Evolutionary conservation across 768 basidiomycete species (phyloP), one percentile per base, ranked within the genome.

Genomic region (Russula sp.): DNA sequence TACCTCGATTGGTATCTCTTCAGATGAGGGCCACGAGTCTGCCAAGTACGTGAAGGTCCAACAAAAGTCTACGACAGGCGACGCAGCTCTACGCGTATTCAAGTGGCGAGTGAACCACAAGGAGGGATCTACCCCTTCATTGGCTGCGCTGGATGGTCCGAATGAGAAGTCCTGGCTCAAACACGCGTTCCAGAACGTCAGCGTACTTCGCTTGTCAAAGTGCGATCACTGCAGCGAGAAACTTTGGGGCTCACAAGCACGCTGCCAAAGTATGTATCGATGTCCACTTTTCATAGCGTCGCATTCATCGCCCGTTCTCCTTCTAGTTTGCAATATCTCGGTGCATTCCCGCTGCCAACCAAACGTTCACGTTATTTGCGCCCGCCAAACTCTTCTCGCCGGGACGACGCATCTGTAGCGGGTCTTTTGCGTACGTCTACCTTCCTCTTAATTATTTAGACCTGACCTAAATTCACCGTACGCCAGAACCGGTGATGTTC

Each of bases 191-290:
- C 90, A 93, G 72, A 93, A 90, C 67, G 79, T 92, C 67, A 96
- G 87, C 70, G 84, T 94, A 32, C 78, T 98, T 62, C 84, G 95
- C 42, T 90, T 97, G 63, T 88, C 92, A 32, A 83, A 92, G 48
- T 99, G 97, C 72, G 97, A 98, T 71, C 89, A 95, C 60, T 99
- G 97, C 72, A 88, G 87, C 38, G 97, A 98, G 73, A 99, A 98
- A 79, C 87, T 98, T 87, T 99, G 95, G 94, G 96, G 96, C 8
- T 85, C 94, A n/a, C 94, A 95, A 72, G 80, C 92, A 59, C 88
- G 92, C 36, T 99, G 97, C 73, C 83, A 87, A 68, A 81, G 96
- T 94, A 72, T 73, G 92, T 80, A 11, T 22, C 22, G 30, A 6
- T 26, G 34, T 3, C 10, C 38, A 49, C 46, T 26, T 1, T 18